A percentile compares a stretch with the other conserved stretches of the same genome.
phyloP scores from a whole-genome alignment of 1,284 basidiomycete genomes.

The Leccinum solheimii region DNA sequence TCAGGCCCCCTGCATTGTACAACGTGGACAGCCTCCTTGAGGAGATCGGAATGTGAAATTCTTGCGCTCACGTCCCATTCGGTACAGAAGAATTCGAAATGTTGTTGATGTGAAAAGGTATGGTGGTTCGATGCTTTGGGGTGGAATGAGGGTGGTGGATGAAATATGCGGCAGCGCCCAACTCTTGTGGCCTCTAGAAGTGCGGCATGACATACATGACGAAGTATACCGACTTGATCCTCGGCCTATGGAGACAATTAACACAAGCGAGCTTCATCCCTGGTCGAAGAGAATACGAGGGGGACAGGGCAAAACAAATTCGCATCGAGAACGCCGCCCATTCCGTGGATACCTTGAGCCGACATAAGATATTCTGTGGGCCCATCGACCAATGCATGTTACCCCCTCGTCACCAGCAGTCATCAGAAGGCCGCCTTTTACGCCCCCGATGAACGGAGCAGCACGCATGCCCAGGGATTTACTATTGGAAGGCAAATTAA shows the following conservation, averaged over 20 bases:
- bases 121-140: conserved; percentile 20
- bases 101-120: conserved; percentile 16
- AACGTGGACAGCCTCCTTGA: conserved; percentile 18
- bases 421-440: conserved; percentile 20
- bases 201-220: conserved; percentile 4
- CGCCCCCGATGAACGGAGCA: conserved; percentile 10
- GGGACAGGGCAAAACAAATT: background rate
- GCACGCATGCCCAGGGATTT: conserved; percentile 11
- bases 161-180: conserved; percentile 13
- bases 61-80: background rate
- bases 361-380: conserved; percentile 1
- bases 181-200: background rate
- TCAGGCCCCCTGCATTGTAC: conserved; percentile 6
- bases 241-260: background rate
- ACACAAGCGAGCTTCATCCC: background rate
- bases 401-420: conserved; percentile 23
- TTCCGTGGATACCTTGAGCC: background rate
- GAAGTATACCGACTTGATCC: background rate
- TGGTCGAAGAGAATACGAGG: background rate
- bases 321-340: conserved; percentile 1
- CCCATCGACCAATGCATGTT: conserved; percentile 23
- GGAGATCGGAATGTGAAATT: conserved; percentile 21
- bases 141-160: conserved; percentile 10
- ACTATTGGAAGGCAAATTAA: conserved; percentile 34
- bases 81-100: conserved; percentile 10